These are phyloP conservation scores for Benincasa hispida DNA, from an alignment of 306 rosid genomes.

Conservation along the genomic window DNA sequence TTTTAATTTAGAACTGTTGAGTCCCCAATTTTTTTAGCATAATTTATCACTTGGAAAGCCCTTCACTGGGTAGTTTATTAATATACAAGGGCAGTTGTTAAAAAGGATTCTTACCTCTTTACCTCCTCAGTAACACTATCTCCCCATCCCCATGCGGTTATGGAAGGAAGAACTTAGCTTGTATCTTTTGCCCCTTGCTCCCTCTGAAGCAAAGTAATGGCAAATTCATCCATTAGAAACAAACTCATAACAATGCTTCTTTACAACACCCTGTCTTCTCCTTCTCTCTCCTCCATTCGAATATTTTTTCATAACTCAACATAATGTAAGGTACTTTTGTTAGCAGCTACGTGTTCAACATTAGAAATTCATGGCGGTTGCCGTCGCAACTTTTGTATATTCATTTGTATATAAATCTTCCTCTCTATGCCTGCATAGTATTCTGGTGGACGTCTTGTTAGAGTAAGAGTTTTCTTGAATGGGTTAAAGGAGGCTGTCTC, in stretches of 20 bases:
- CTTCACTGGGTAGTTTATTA: background rate
- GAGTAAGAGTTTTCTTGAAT: background rate
- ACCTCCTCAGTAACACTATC: background rate
- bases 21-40: constrained; percentile 12
- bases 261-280: background rate
- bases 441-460: background rate
- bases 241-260: background rate
- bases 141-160: background rate
- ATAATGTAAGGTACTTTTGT: background rate
- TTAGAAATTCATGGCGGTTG: background rate
- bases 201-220: background rate
- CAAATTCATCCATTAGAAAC: background rate
- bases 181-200: background rate
- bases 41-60: constrained; percentile 28
- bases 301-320: background rate
- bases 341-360: background rate
- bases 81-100: constrained; percentile 5
- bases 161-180: background rate
- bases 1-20: background rate
- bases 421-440: background rate
- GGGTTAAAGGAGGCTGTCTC: background rate
- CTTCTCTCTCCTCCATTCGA: background rate
- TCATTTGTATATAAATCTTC: background rate
- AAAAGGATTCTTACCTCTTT: background rate
- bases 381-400: background rate